Evolutionary conservation across 2,329 filamentous ascomycete genomes (phyloP).

Genomic region (Aspergillus novoparasiticus): DNA sequence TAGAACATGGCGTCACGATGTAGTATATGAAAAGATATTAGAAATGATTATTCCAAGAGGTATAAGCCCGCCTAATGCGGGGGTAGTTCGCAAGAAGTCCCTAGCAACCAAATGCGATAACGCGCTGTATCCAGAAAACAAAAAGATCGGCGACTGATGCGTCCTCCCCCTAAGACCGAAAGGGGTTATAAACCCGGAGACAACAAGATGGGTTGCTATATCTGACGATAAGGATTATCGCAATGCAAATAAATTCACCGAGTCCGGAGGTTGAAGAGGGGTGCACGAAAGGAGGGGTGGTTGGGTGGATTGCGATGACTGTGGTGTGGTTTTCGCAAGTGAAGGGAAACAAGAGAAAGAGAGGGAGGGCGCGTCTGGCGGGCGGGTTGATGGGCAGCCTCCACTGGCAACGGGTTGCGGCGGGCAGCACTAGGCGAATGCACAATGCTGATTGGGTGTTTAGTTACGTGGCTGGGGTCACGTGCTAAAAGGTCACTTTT

Average conservation of each 20-base stretch:
- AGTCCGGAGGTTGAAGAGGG: conserved; percentile 8
- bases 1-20: conserved; percentile 75
- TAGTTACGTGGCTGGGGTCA: conserved; percentile 32
- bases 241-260: conserved; percentile 10
- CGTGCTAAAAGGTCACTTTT: conserved; percentile 19
- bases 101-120: conserved; percentile 30
- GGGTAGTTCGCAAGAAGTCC: conserved; percentile 30
- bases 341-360: conserved; percentile 14
- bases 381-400: conserved; percentile 17
- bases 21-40: conserved; percentile 32
- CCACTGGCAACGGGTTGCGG: conserved; percentile 10
- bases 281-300: conserved; percentile 7
- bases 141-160: conserved; percentile 24
- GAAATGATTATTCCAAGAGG: conserved; percentile 14
- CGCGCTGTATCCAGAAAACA: conserved; percentile 39
- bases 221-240: conserved; percentile 9
- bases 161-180: conserved; percentile 12
- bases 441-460: conserved; percentile 14
- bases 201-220: neutral
- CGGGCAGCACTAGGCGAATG: neutral
- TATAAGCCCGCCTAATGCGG: conserved; percentile 36
- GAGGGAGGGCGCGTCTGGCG: conserved; percentile 10
- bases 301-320: conserved; percentile 1
- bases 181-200: neutral
- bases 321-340: conserved; percentile 5